phyloP scores from a whole-genome alignment of 1,139 yeast genomes.

The Lodderomyces pseudojiufengensis region DNA sequence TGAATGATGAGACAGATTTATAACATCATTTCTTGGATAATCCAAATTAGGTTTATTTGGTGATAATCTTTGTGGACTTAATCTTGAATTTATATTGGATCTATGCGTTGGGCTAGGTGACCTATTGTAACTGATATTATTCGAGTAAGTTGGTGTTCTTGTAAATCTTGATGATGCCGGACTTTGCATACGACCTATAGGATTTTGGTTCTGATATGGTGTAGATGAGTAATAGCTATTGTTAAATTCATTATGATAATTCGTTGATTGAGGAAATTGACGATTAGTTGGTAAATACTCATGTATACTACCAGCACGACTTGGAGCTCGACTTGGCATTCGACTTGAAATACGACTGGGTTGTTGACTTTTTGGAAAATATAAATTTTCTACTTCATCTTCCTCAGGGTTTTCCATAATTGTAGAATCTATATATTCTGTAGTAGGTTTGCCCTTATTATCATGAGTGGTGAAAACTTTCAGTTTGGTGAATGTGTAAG shows the following conservation, averaged over 20 bases:
- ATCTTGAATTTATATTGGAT: background rate
- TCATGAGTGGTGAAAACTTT: conserved; percentile 47
- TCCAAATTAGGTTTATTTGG: conserved; percentile 8
- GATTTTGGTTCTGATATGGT: conserved; percentile 15
- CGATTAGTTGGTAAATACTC: background rate
- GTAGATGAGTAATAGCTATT: conserved; percentile 22
- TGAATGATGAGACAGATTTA: background rate
- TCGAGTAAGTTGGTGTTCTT: background rate
- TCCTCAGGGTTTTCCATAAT: background rate
- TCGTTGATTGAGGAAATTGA: background rate
- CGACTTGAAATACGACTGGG: background rate
- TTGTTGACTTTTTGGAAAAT: conserved; percentile 2
- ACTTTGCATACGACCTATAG: background rate
- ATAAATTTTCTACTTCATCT: background rate
- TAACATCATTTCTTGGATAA: conserved; percentile 3
- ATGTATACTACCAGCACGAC: conserved; percentile 7
- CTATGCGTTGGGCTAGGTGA: conserved; percentile 8
- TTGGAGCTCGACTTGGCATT: conserved; percentile 2
- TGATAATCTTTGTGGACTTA: conserved; percentile 10
- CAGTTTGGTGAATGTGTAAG: conserved; percentile 33
- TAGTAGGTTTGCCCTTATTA: conserved; percentile 33
- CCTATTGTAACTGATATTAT: conserved; percentile 2
- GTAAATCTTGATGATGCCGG: conserved; percentile 1
- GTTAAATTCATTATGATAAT: conserved; percentile 4
- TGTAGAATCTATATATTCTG: conserved; percentile 12